A percentile compares a stretch with the other conserved stretches of the same genome.
phyloP scores from a whole-genome alignment of 1,284 basidiomycete species.

The Ganoderma sp. region DNA sequence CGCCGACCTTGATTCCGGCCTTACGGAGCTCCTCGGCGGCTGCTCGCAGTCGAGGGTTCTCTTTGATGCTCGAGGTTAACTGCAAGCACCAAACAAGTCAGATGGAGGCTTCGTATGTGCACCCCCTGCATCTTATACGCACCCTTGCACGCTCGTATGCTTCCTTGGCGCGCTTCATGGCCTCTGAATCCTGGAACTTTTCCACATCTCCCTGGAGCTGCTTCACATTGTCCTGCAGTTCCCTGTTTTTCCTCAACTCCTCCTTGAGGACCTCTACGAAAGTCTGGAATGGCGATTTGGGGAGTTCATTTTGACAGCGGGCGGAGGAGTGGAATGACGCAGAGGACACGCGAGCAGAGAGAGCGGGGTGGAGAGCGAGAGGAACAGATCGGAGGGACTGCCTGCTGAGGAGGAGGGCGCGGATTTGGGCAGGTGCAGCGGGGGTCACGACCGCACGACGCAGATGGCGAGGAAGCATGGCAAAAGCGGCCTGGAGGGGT shows the following conservation, averaged over 20 bases:
- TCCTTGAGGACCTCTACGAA: constrained; percentile 95
- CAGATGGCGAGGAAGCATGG: constrained; percentile 42
- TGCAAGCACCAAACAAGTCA: constrained; percentile 41
- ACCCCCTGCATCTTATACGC: constrained; percentile 40
- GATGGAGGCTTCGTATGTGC: constrained; percentile 12
- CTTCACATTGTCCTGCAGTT: constrained; percentile 95
- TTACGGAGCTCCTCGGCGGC: constrained; percentile 92
- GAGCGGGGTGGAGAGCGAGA: constrained; percentile 30
- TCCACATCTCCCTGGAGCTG: constrained; percentile 97
- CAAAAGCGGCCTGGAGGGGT: background rate
- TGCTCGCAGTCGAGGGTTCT: constrained; percentile 90
- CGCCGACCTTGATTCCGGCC: constrained; percentile 90
- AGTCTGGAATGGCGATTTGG: constrained; percentile 93
- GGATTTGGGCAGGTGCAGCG: constrained; percentile 37
- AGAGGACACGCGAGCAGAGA: constrained; percentile 30
- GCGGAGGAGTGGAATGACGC: constrained; percentile 73
- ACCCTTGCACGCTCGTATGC: constrained; percentile 95
- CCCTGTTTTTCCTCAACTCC: constrained; percentile 92
- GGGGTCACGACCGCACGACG: constrained; percentile 37
- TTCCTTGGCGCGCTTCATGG: constrained; percentile 91
- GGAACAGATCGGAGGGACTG: constrained; percentile 29
- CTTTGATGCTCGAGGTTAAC: constrained; percentile 94
- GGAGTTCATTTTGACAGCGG: constrained; percentile 65
- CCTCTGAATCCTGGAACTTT: constrained; percentile 95
- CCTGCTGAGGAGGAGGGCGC: constrained; percentile 33